Base-by-base conservation (phyloP, 2,329 filamentous ascomycete species). In the Sporothrix schenckii region DNA sequence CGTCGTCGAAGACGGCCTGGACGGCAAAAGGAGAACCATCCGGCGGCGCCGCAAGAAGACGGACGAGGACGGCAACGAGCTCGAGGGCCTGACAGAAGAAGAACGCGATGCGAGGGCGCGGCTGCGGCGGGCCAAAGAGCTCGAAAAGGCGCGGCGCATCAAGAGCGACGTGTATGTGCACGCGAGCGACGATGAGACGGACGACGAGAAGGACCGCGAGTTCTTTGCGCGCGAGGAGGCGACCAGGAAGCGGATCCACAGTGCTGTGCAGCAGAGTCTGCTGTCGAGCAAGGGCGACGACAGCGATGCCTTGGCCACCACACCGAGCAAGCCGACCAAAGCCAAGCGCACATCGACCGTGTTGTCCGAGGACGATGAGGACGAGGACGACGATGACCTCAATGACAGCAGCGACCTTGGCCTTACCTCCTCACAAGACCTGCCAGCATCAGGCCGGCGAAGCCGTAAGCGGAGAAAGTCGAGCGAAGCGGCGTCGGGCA, bases 161-260 rank as follows among this genome's bases (percentile, higher is more conserved):
- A 98, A 97, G 83, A 96, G 92, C 76, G 89, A 90, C 30, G 80
- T 94, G 52, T 94, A 89, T 76, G 91, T 99, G 66, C 87, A 91
- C 71, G 89, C 90, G 50, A 93, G 91, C 74, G 95, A 98, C 77
- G 95, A 98, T 68, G 93, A 97, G 75, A 90, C 87, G n/a, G 93
- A 97, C 76, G 92, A 93, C 61, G 87, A 88, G 70, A 87, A 92
- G 19, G 84, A 85, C 66, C 79, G 83, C 27, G 88, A 87, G 24
- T 97, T 97, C 80, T 97, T 94, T 79, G 88, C 86, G 2, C 85
- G 87, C 19, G 94, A 97, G 80, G 88, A 90, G 78, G 80, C 79
- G 19, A 83, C 90, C 72, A 84, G 91, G 65, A 84, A 87, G 73
- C 85, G 85, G 63, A 81, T 83, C 24, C 81, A 80, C 68, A 77